These are phyloP conservation scores for Tetracentron sinense DNA, from an alignment of 164 flowering plant genomes.

Conservation along the genomic window DNA sequence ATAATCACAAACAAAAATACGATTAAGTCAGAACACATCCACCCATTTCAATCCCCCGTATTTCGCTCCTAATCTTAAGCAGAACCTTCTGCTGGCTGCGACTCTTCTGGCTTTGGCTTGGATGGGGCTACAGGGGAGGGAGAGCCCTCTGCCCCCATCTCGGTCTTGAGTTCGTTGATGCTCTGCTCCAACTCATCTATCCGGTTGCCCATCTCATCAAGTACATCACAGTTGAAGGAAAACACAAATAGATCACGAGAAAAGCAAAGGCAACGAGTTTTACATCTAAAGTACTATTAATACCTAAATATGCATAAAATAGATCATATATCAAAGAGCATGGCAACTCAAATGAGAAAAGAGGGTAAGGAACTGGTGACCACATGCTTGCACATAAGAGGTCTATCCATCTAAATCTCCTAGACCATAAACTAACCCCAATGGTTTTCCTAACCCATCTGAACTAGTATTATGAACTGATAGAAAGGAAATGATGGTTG, in stretches of 20 bases:
- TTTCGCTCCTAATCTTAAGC: neutral
- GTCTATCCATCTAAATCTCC: neutral
- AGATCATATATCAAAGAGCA: neutral
- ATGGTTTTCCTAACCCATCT: too few relatives aligned
- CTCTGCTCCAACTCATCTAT: conserved; percentile 44
- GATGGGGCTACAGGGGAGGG: conserved; percentile 26
- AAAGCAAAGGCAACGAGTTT: neutral
- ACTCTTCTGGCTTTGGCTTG: neutral
- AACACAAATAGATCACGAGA: neutral
- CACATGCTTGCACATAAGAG: neutral
- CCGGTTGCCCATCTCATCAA: conserved; percentile 40
- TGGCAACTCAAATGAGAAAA: neutral
- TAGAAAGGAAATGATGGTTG: too few relatives aligned
- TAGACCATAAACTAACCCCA: too few relatives aligned
- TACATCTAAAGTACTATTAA: too few relatives aligned
- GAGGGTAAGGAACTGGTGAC: neutral
- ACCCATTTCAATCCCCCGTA: neutral
- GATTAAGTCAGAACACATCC: neutral
- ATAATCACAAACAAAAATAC: neutral
- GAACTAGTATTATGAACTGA: too few relatives aligned
- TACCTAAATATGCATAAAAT: too few relatives aligned
- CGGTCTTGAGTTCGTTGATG: conserved; percentile 26
- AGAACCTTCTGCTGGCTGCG: neutral
- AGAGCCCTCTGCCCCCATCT: conserved; percentile 31
- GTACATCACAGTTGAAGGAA: conserved; percentile 24